Evolutionary conservation across 371 early-diverging fungal species (phyloP), one percentile per base, ranked within the genome.

Genomic region (Mucor saturninus): DNA sequence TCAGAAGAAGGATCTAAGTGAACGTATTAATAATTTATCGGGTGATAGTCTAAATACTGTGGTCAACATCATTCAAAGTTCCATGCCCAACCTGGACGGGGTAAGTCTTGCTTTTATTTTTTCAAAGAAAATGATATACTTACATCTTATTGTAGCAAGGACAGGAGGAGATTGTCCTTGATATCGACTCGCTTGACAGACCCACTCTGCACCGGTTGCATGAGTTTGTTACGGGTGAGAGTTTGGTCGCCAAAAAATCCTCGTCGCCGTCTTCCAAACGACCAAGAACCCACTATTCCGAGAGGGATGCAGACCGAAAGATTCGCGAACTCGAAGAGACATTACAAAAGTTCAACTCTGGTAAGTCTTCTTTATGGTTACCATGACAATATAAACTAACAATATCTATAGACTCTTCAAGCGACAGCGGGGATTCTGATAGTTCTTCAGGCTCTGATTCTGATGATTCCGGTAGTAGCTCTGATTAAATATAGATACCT

Each of bases 81-180:
- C 90, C 21, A 89, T 94, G 83, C 95, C 95, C 0, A 84, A 89
- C 45, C 60, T 97, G 49, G 83, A 86, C 62, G 89, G 86, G 26
- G 86, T 84, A 80, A 79, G 79, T 76, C 15, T 2, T 40, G 38
- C 13, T 11, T 39, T 9, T 7, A 5, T 2, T 10, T 39, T 28
- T 31, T 15, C n/a, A 50, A 21, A 9, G 1, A 14, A 26, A 15
- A 0, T 54, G 14, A 26, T n/a, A 15, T 8, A 8, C 38, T 15
- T 42, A 40, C 35, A 35, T 8, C 35, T 31, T 59, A 9, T 42
- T 14, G n/a, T 65, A 83, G 81, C 81, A 74, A 52, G 93, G 90
- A 11, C 83, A 91, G 64, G 95, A 94, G 31, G 96, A 95, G 73
- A 93, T 97, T 64, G 98, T 96, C 66, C 83, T 98, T 56, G 98